Base-by-base conservation (phyloP, 768 basidiomycete species). In the Suillus clintonianus region DNA sequence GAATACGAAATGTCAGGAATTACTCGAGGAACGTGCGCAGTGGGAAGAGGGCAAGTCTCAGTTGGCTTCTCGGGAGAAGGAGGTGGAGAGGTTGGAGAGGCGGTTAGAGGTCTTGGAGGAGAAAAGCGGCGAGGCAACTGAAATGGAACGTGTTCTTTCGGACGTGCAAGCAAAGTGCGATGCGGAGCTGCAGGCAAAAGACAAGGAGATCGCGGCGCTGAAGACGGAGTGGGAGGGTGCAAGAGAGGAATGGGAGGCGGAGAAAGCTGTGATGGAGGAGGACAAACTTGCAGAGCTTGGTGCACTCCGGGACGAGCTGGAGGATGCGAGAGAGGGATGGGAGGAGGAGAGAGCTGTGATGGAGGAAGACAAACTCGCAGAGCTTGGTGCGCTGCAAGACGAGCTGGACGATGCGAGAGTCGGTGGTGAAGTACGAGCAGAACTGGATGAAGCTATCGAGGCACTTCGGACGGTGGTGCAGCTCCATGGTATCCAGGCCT, bases 401-500 rank as follows among this genome's bases (percentile, higher is more conserved):
- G 85, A 86, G 67, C 72, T 82, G 68, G 82, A 87, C 39, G 70
- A 71, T 41, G 66, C 79, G 59, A 78, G 79, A 60, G 79, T 76
- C 8, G 78, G 76, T 60, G 70, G 68, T 24, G 78, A 77, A 59
- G 79, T 77, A 10, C 79, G 76, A 60, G 76, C 73, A 56, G 86
- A 91, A 67, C 72, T 91, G 27, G 83, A 86, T 54, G 77, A 80
- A 2, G 83, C 83, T 10, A 70, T 83, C 11, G 78, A 78, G 5
- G 75, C 80, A 15, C 69, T 92, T 37, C 82, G 81, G 56, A 70
- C 64, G 5, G 75, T 93, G 65, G 80, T 89, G 63, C 83, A 83
- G 67, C 79, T 79, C 41, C 85, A 90, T 69, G 81, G 80, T 17
- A 81, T 92, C 67, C 74, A 86, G 24, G 60, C 67, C 15, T 81